Percentiles rank a stretch among this genome's conserved stretches.
Conservation (phyloP, 331 rosid genomes). For the Rhamnella rubrinervis region DNA sequence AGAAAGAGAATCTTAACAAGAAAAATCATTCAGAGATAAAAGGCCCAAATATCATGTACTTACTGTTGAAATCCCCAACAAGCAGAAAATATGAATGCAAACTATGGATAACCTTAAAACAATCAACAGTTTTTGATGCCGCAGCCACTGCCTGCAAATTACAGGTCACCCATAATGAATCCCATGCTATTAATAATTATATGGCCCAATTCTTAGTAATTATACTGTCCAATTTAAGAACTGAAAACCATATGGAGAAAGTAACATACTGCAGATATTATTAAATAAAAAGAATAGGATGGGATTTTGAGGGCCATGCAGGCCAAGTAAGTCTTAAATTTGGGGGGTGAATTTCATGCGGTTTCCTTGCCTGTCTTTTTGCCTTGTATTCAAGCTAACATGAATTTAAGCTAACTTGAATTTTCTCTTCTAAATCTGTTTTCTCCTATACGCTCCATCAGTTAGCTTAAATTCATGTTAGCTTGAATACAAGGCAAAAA, state of each 20-base stretch:
- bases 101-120: conserved; percentile 73
- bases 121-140: conserved; percentile 89
- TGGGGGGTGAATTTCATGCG: too few species aligned
- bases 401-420: too few species aligned
- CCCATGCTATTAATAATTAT: background rate
- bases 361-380: too few species aligned
- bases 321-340: too few species aligned
- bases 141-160: conserved; percentile 86
- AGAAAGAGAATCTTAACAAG: conserved; percentile 10
- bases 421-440: too few species aligned
- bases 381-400: too few species aligned
- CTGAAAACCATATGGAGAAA: background rate
- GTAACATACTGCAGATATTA: background rate
- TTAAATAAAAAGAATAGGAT: background rate
- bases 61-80: conserved; percentile 72
- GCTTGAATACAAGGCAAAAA: too few species aligned
- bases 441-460: too few species aligned
- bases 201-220: background rate
- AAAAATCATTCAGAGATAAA: background rate
- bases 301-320: too few species aligned
- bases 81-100: conserved; percentile 87
- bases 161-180: conserved; percentile 28
- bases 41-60: conserved; percentile 32
- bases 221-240: background rate
- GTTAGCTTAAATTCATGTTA: too few species aligned